phyloP scores from a whole-genome alignment of 148 eudicot species.

The Amaranthus palmeri region DNA sequence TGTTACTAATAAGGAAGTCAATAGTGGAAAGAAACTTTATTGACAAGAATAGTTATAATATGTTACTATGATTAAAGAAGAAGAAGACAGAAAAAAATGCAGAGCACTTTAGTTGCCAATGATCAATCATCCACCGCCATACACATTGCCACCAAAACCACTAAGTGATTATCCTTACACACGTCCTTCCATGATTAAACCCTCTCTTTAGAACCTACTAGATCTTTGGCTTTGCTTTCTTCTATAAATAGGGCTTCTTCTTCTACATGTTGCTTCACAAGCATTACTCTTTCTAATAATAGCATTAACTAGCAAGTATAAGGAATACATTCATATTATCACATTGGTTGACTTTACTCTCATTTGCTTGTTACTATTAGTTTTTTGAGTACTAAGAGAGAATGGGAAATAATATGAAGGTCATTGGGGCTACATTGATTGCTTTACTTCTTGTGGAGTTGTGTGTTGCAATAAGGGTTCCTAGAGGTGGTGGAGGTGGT shows the following conservation, averaged over 20 bases:
- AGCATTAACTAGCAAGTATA: not conserved
- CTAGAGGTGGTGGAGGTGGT: slow-evolving; percentile 27
- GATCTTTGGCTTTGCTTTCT: slow-evolving; percentile 4
- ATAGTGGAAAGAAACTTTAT: slow-evolving; percentile 15
- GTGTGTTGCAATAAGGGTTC: slow-evolving; percentile 34
- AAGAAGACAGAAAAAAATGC: slow-evolving; percentile 15
- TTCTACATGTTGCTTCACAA: not conserved
- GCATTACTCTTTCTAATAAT: not conserved
- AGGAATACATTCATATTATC: not conserved
- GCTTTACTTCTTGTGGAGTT: slow-evolving; percentile 33
- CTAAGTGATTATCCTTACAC: slow-evolving; percentile 17
- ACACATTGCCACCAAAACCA: slow-evolving; percentile 20
- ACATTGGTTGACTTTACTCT: not conserved
- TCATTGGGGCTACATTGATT: slow-evolving; percentile 22
- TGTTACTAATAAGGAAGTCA: not conserved
- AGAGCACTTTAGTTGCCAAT: slow-evolving; percentile 23
- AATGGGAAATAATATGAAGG: slow-evolving; percentile 25
- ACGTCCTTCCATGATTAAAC: slow-evolving; percentile 6
- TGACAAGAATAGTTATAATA: not conserved
- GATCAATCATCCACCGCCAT: slow-evolving; percentile 21
- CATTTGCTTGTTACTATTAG: not conserved
- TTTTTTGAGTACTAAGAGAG: not conserved
- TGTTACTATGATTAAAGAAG: not conserved
- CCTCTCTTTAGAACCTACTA: slow-evolving; percentile 26
- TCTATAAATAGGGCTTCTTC: slow-evolving; percentile 24